These are phyloP conservation scores for Penicillium coprophilum DNA, from an alignment of 495 filamentous ascomycete genomes.

Conservation along the genomic window DNA sequence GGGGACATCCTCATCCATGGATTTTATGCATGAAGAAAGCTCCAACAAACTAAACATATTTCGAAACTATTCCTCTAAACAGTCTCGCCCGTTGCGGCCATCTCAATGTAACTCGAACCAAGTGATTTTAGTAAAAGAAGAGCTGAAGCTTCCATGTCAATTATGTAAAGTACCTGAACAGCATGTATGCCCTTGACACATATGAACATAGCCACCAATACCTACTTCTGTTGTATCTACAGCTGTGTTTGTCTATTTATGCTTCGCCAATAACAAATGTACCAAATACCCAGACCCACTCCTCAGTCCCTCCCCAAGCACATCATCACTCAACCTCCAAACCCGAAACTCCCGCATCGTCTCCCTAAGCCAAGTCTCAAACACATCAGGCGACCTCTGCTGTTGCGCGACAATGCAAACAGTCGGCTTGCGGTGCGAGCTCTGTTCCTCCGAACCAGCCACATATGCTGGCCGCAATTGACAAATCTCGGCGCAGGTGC, in stretches of 20 bases:
- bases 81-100: background rate
- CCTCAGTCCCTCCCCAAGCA: conserved; percentile 55
- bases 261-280: conserved; percentile 39
- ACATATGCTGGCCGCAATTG: conserved; percentile 45
- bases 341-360: conserved; percentile 66
- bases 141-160: background rate
- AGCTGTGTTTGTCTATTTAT: background rate
- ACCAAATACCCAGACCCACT: conserved; percentile 50
- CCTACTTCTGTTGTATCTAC: background rate
- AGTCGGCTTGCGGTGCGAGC: conserved; percentile 43
- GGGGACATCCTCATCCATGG: background rate
- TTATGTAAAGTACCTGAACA: background rate
- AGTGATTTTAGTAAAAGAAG: background rate
- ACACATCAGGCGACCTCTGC: conserved; percentile 77
- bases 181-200: no score
- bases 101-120: background rate
- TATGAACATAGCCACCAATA: background rate
- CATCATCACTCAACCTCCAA: conserved; percentile 71
- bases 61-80: background rate
- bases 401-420: conserved; percentile 82
- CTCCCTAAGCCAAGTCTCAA: conserved; percentile 73
- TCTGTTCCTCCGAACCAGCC: conserved; percentile 3
- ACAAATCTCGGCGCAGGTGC: conserved; percentile 79
- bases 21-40: background rate
- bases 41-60: background rate